Evolutionary conservation across 176 grass and related monocot species (phyloP).

Genomic region (Olyra latifolia): DNA sequence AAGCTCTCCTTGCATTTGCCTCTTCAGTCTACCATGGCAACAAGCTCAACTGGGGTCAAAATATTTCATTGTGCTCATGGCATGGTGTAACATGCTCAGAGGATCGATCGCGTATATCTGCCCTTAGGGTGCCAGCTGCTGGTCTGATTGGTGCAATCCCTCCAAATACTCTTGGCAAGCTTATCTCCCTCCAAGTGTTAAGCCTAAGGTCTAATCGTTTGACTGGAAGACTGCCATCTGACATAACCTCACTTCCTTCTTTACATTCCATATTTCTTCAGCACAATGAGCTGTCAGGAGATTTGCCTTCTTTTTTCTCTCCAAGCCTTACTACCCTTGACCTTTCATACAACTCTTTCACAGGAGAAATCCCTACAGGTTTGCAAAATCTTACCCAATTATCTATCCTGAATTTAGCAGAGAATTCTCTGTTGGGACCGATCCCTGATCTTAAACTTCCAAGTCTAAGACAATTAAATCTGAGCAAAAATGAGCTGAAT

Average conservation of each 20-base stretch:
- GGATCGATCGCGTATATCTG: constrained; percentile 51
- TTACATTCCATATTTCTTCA: constrained; percentile 81
- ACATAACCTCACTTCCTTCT: constrained; percentile 74
- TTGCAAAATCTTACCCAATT: constrained; percentile 73
- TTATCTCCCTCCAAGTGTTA: constrained; percentile 71
- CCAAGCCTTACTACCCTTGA: constrained; percentile 62
- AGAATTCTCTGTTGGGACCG: constrained; percentile 71
- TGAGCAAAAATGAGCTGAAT: constrained; percentile 76
- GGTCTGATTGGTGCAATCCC: constrained; percentile 78
- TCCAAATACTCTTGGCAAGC: constrained; percentile 74
- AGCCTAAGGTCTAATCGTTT: constrained; percentile 88
- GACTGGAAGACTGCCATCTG: constrained; percentile 65
- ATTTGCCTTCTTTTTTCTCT: constrained; percentile 64
- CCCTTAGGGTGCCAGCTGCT: constrained; percentile 77
- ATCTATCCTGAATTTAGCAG: constrained; percentile 62
- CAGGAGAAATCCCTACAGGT: constrained; percentile 60
- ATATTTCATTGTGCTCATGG: constrained; percentile 78
- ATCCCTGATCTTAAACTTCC: constrained; percentile 73
- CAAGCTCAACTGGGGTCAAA: constrained; percentile 73
- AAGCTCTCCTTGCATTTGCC: constrained; percentile 81
- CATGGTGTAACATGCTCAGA: constrained; percentile 74
- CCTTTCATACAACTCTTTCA: constrained; percentile 87
- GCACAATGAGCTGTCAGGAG: constrained; percentile 85
- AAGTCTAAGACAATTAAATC: constrained; percentile 70
- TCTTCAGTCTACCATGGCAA: constrained; percentile 55